phyloP scores from a whole-genome alignment of 2,329 filamentous ascomycete species.

The Colletotrichum magnum region DNA sequence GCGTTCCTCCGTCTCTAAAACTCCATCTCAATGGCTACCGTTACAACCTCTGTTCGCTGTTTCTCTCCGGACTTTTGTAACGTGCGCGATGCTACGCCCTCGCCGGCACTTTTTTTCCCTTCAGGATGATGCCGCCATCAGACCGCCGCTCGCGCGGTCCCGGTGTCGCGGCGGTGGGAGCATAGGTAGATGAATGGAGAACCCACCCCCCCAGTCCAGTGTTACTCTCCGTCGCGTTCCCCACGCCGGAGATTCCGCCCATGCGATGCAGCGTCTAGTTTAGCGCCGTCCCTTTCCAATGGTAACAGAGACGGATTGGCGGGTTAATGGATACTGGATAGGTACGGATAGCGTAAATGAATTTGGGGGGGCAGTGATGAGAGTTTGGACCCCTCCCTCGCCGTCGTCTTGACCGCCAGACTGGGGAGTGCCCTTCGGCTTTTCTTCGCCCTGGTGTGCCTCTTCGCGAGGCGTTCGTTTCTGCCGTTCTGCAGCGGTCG shows the following conservation, averaged over 20 bases:
- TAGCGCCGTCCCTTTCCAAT: constrained; percentile 19
- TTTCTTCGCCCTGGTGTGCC: background rate
- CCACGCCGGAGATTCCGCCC: constrained; percentile 29
- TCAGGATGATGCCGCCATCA: constrained; percentile 1
- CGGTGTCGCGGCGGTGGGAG: constrained; percentile 27
- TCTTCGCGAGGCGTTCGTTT: background rate
- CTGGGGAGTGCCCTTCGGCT: constrained; percentile 8
- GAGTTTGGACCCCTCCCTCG: too few species aligned
- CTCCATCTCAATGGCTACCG: background rate
- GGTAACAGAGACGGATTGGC: too few species aligned
- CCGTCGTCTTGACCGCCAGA: constrained; percentile 6
- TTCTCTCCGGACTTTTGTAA: constrained; percentile 15
- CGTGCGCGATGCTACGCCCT: constrained; percentile 13
- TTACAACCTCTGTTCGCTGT: background rate
- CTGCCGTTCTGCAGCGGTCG: constrained; percentile 19
- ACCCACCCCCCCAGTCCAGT: background rate
- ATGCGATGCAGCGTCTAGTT: background rate
- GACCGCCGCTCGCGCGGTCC: background rate
- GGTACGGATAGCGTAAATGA: too few species aligned
- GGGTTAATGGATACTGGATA: too few species aligned
- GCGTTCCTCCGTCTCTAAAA: too few species aligned
- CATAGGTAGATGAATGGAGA: background rate
- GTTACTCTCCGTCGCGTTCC: constrained; percentile 16
- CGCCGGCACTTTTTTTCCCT: constrained; percentile 18
- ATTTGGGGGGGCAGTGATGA: too few species aligned